A percentile compares a stretch with the other conserved stretches of the same genome.
Conservation (phyloP, 2,329 filamentous ascomycete species). For the Calonectria pauciramosa region DNA sequence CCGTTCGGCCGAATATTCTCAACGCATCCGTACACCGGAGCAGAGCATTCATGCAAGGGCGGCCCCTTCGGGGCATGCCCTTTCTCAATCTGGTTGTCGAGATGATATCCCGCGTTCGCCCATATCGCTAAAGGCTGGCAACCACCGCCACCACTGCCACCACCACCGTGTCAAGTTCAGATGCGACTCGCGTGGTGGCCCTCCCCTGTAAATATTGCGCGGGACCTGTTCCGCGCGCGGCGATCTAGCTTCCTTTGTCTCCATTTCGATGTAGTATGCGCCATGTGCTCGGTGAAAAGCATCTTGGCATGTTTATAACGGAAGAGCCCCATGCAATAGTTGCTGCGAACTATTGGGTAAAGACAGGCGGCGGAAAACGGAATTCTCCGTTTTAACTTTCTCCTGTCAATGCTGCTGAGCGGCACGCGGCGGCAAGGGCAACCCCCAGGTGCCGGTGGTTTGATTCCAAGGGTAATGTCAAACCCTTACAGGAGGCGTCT, state of each 20-base stretch:
- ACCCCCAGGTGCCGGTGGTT: not conserved
- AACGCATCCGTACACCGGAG: not conserved
- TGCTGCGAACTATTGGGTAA: not conserved
- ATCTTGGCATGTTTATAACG: not conserved
- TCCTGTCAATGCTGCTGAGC: not conserved
- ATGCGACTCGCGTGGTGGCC: not conserved
- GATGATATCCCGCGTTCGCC: not conserved
- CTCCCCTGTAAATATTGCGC: not conserved
- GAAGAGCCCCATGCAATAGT: not conserved
- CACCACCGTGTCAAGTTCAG: not conserved
- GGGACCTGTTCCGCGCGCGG: not conserved
- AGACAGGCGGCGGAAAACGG: not conserved
- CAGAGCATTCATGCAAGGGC: not conserved
- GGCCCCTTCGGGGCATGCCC: not conserved
- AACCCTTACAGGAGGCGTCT: not conserved
- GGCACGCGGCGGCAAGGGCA: not conserved
- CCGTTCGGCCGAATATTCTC: not conserved
- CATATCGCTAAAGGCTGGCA: not conserved
- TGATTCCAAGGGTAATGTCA: not conserved
- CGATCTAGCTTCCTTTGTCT: not conserved
- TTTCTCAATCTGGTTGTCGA: not conserved
- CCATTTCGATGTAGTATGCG: not conserved
- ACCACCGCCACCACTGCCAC: not conserved
- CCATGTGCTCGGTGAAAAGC: not conserved
- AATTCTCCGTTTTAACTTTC: not conserved